A percentile compares a stretch with the other conserved stretches of the same genome.
Evolutionary conservation across 2,329 filamentous ascomycete genomes (phyloP).

Genomic region (Pestalotiopsis sp.): DNA sequence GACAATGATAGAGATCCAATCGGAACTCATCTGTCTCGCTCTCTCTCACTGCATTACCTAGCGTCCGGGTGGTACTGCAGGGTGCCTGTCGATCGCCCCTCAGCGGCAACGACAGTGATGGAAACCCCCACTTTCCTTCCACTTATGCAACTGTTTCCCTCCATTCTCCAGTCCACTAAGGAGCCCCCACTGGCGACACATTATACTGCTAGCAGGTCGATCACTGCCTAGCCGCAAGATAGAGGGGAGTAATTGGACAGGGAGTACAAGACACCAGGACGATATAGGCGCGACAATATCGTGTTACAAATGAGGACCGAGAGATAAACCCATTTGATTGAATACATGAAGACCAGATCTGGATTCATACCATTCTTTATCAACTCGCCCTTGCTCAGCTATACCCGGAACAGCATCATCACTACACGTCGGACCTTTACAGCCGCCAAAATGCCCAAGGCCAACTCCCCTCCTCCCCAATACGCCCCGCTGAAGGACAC

Average conservation of each 20-base stretch:
- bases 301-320: background rate
- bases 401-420: background rate
- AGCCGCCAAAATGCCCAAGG: slow-evolving; percentile 7
- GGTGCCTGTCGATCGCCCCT: background rate
- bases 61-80: background rate
- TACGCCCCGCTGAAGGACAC: slow-evolving; percentile 26
- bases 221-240: background rate
- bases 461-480: slow-evolving; percentile 4
- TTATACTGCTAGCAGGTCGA: background rate
- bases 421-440: background rate
- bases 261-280: background rate
- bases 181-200: background rate
- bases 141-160: background rate
- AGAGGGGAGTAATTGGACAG: background rate
- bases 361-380: background rate
- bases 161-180: background rate
- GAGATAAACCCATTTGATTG: background rate
- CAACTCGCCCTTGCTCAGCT: background rate
- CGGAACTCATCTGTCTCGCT: background rate
- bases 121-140: background rate
- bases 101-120: background rate
- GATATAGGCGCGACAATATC: background rate
- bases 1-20: background rate
- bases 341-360: background rate
- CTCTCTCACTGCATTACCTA: background rate